phyloP scores from a whole-genome alignment of 2,329 filamentous ascomycete species.

The Coniochaeta pulveracea region DNA sequence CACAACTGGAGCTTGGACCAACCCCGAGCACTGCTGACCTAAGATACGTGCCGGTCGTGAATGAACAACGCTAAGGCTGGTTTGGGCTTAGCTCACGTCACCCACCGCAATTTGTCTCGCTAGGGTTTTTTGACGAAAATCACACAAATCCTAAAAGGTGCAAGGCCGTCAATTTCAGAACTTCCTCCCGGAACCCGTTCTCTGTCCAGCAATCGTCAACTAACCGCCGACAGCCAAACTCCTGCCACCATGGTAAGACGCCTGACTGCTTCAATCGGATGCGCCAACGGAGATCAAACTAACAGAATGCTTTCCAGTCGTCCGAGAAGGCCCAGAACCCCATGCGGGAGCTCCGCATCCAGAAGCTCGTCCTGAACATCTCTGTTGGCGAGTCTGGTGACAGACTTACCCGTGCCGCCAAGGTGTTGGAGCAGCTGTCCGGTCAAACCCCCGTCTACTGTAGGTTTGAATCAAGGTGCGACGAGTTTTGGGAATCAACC shows the following conservation, averaged over 20 bases:
- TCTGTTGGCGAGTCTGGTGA: constrained; percentile 99
- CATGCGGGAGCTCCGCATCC: constrained; percentile 99
- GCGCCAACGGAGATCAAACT: not conserved
- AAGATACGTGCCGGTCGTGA: not conserved
- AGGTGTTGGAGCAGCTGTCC: constrained; percentile 98
- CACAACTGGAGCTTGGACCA: constrained; percentile 4
- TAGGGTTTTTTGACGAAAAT: constrained; percentile 6
- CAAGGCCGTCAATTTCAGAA: constrained; percentile 8
- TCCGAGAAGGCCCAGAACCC: constrained; percentile 88
- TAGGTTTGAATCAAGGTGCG: constrained; percentile 45
- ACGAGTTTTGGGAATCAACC: not conserved
- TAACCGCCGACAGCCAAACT: constrained; percentile 12
- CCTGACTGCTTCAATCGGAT: not conserved
- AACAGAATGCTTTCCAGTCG: constrained; percentile 19
- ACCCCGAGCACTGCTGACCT: too few species aligned
- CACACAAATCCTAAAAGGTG: constrained; percentile 8
- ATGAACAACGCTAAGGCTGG: not conserved
- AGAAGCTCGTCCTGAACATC: constrained; percentile 99
- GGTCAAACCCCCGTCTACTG: constrained; percentile 99
- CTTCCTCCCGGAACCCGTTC: constrained; percentile 9
- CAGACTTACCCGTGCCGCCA: constrained; percentile 98
- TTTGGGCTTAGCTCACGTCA: constrained; percentile 8
- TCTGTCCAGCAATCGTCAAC: constrained; percentile 7
- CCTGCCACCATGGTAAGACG: constrained; percentile 27
- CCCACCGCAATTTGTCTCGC: constrained; percentile 11